These are phyloP conservation scores for Tuber microsphaerosporum DNA, from an alignment of 495 filamentous ascomycete genomes.

Conservation along the genomic window DNA sequence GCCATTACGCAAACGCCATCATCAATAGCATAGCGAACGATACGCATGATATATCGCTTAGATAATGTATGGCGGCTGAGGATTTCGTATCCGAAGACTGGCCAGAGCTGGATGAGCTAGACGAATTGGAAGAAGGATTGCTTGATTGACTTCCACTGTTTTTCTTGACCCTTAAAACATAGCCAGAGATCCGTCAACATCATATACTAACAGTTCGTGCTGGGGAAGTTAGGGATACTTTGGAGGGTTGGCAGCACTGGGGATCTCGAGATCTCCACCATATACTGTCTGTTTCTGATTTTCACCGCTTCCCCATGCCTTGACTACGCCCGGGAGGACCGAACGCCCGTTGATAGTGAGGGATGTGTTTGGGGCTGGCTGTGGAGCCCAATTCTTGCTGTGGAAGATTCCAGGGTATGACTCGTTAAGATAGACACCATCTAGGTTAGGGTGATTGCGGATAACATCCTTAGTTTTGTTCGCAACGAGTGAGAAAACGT, in stretches of 20 bases:
- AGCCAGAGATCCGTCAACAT: background rate
- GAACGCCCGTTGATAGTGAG: slow-evolving; percentile 43
- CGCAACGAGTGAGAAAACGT: slow-evolving; percentile 52
- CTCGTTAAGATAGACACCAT: slow-evolving; percentile 46
- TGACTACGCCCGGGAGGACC: slow-evolving; percentile 44
- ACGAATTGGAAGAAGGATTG: background rate
- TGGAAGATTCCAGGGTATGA: slow-evolving; percentile 50
- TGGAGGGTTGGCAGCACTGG: slow-evolving; percentile 46
- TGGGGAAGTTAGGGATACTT: slow-evolving; percentile 15
- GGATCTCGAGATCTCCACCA: slow-evolving; percentile 43
- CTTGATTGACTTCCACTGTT: background rate
- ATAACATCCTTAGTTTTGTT: slow-evolving; percentile 46
- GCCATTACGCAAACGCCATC: background rate
- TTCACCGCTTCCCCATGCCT: slow-evolving; percentile 42
- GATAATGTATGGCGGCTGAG: background rate
- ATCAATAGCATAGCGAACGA: background rate
- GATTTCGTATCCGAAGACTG: background rate
- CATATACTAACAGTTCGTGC: background rate
- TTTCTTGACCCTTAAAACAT: background rate
- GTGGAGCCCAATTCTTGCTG: slow-evolving; percentile 39
- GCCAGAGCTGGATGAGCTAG: background rate
- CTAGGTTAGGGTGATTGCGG: slow-evolving; percentile 27
- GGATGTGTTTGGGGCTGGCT: slow-evolving; percentile 42
- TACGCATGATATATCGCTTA: background rate
- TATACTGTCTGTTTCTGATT: slow-evolving; percentile 42